Evolutionary conservation across 768 basidiomycete genomes (phyloP), one percentile per base, ranked within the genome.

Genomic region (Kwoniella sp.): DNA sequence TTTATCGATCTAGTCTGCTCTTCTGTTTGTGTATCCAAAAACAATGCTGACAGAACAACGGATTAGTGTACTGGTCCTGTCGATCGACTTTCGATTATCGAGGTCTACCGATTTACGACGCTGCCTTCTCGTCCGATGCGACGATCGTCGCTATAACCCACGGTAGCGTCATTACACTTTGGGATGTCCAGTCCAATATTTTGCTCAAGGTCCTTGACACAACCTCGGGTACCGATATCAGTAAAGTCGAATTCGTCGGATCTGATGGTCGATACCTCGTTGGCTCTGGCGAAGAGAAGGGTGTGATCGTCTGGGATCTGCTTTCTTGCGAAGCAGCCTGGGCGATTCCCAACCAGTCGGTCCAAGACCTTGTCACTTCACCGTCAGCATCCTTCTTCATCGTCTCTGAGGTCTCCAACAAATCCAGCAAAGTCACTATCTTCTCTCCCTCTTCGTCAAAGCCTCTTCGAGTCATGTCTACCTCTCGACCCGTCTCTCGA

Each of bases 51-150:
- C 56, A 5, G 17, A 17, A 23, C n/a, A 37, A 15, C 9, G 23
- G 31, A 37, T 25, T 68, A 89, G 90, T 84, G 45, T 89, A 87
- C 54, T 98, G 93, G 94, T 84, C 87, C n/a, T 84, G 86, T 51
- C 87, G 89, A 55, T 89, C 92, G 1, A 86, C 87, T 1, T 85
- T 91, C 70, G 82, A 79, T 47, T 90, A 90, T 75, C 90, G 88
- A 50, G 83, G 84, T n/a, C 85, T 83, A 56, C 90, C 93, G 31
- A 84, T 83, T 58, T 84, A 87, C 68, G 59, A 68, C 7, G 83
- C 86, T 0, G 85, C 87, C 0, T 96, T 93, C 88, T 91, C 94
- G 5, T 85, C 84, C 3, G 96, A 99, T 78, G 89, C 87, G 9
- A 93, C 93, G 4, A 83, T 99, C 31, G 82, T 98, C 52, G 90